These are phyloP conservation scores for Telfairia occidentalis DNA, from an alignment of 331 rosid species.

Conservation along the genomic window DNA sequence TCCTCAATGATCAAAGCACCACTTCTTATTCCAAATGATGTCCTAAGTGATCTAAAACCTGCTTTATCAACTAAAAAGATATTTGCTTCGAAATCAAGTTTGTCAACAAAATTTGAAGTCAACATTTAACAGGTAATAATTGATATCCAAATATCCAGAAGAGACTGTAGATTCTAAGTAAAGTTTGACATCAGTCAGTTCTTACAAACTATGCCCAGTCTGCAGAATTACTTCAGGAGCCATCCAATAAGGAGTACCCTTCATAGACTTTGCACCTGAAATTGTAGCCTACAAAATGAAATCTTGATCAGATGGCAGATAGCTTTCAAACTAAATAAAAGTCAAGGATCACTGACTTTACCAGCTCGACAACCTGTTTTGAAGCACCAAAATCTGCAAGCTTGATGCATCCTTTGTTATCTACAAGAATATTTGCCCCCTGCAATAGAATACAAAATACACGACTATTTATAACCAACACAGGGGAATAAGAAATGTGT, in stretches of 20 bases:
- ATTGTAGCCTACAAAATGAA: slow-evolving; percentile 69
- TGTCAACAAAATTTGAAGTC: not conserved
- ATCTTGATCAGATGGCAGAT: slow-evolving; percentile 16
- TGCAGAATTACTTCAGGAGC: slow-evolving; percentile 99
- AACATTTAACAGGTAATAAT: not conserved
- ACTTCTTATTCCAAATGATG: not conserved
- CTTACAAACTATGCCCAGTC: slow-evolving; percentile 99
- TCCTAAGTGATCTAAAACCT: not conserved
- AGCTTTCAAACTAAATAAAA: slow-evolving; percentile 3
- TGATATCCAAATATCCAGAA: not conserved
- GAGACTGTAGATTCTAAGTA: not conserved
- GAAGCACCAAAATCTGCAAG: slow-evolving; percentile 99
- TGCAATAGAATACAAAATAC: slow-evolving; percentile 23
- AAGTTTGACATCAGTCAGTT: slow-evolving; percentile 11
- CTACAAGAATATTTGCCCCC: slow-evolving; percentile 99
- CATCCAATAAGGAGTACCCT: slow-evolving; percentile 99
- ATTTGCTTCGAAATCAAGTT: not conserved
- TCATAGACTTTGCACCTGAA: slow-evolving; percentile 98
- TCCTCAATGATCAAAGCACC: not conserved
- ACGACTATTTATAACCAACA: slow-evolving; percentile 6
- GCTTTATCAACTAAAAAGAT: not conserved
- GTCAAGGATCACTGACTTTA: slow-evolving; percentile 22
- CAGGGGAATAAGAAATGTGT: not conserved
- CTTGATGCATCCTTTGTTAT: slow-evolving; percentile 94
- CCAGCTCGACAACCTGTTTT: slow-evolving; percentile 97